A percentile compares a stretch with the other conserved stretches of the same genome.
These are phyloP conservation scores for Cantharellus anzutake DNA, from an alignment of 768 basidiomycete genomes.

Conservation along the genomic window DNA sequence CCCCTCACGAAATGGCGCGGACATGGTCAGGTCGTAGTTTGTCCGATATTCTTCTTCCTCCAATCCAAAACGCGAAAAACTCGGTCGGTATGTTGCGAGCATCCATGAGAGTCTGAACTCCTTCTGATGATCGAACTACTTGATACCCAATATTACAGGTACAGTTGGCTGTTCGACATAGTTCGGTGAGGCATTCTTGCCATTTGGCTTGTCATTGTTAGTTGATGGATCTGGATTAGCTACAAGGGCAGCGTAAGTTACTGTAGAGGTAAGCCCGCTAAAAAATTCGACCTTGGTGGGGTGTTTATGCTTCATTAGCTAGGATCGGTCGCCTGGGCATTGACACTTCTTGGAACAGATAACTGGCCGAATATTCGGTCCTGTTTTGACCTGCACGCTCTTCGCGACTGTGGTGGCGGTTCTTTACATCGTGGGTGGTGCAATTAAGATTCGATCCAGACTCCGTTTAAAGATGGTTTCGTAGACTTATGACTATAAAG, in stretches of 20 bases:
- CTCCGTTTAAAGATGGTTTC: slow-evolving; percentile 27
- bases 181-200: slow-evolving; percentile 1
- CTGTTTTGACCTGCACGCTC: slow-evolving; percentile 66
- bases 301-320: too few relatives aligned
- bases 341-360: slow-evolving; percentile 26
- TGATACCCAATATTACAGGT: background rate
- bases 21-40: too few relatives aligned
- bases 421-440: slow-evolving; percentile 7
- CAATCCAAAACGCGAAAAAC: background rate
- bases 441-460: background rate
- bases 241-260: too few relatives aligned
- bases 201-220: background rate
- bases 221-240: too few relatives aligned
- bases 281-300: too few relatives aligned
- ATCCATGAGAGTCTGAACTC: background rate
- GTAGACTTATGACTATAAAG: slow-evolving; percentile 32
- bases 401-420: slow-evolving; percentile 31
- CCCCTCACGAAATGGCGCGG: too few relatives aligned
- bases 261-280: too few relatives aligned
- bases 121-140: too few relatives aligned
- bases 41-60: background rate
- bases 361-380: slow-evolving; percentile 51
- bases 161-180: slow-evolving; percentile 1
- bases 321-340: too few relatives aligned
- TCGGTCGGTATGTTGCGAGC: background rate